phyloP scores from a whole-genome alignment of 2,329 filamentous ascomycete species.

The Sporothrix inflata region DNA sequence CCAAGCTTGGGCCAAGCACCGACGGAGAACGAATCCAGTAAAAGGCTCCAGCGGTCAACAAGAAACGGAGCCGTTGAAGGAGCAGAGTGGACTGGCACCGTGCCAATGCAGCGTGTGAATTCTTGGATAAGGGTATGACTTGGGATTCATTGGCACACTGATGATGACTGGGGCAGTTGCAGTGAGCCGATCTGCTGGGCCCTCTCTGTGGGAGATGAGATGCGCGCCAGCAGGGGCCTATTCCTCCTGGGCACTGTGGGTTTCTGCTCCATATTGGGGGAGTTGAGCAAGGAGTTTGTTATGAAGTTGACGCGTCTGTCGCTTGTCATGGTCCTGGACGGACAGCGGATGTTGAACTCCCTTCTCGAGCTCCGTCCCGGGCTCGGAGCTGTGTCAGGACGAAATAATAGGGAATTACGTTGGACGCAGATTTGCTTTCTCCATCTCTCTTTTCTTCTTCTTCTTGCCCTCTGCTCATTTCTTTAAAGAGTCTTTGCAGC shows the following conservation, averaged over 20 bases:
- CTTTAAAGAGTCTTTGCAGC: background rate
- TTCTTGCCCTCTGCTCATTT: background rate
- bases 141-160: background rate
- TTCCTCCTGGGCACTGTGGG: background rate
- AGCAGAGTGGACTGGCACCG: background rate
- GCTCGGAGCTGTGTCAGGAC: background rate
- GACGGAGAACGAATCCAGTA: background rate
- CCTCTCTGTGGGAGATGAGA: constrained; percentile 1
- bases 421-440: background rate
- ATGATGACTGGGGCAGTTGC: background rate
- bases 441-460: background rate
- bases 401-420: background rate
- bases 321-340: background rate
- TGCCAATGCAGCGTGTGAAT: constrained; percentile 1
- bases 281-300: background rate
- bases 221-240: background rate
- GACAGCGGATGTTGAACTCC: background rate
- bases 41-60: background rate
- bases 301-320: background rate
- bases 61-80: constrained; percentile 4
- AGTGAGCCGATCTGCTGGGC: background rate
- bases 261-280: background rate
- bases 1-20: background rate
- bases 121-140: background rate
- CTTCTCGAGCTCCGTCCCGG: background rate